These are phyloP conservation scores for Cladorrhinum sp. DNA, from an alignment of 2,329 filamentous ascomycete genomes.

Conservation along the genomic window DNA sequence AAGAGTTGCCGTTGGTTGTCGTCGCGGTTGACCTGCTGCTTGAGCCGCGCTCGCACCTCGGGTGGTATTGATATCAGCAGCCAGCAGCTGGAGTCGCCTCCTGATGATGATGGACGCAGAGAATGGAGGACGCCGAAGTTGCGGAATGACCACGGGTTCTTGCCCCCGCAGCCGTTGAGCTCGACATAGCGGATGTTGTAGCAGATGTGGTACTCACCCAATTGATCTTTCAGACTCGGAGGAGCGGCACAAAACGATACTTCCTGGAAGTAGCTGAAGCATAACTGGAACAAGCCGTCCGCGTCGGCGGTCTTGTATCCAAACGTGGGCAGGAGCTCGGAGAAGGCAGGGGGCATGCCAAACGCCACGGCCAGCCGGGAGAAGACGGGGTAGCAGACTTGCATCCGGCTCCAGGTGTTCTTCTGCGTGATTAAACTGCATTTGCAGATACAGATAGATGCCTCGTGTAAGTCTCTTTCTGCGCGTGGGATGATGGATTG, in stretches of 20 bases:
- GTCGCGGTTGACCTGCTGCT: neutral
- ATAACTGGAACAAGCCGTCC: neutral
- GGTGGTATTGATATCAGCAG: neutral
- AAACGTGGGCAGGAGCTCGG: neutral
- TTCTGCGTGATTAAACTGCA: neutral
- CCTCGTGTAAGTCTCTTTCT: no score
- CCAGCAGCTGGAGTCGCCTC: neutral
- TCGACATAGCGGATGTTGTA: constrained; percentile 2
- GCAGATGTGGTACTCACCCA: neutral
- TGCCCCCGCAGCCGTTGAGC: neutral
- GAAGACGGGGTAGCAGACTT: neutral
- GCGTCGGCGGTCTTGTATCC: neutral
- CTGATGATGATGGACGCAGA: neutral
- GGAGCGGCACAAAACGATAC: no score
- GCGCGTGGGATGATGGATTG: no score
- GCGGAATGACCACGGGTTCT: neutral
- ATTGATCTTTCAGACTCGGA: no score
- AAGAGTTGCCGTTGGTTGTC: neutral
- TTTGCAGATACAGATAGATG: no score
- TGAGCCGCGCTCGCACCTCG: neutral
- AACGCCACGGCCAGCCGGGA: neutral
- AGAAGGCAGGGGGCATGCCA: neutral
- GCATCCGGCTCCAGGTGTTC: neutral
- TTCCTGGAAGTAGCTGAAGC: neutral
- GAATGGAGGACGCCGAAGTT: neutral